Base-by-base conservation (phyloP, 1,139 yeast genomes). In the Casaregolazyma lundiana region DNA sequence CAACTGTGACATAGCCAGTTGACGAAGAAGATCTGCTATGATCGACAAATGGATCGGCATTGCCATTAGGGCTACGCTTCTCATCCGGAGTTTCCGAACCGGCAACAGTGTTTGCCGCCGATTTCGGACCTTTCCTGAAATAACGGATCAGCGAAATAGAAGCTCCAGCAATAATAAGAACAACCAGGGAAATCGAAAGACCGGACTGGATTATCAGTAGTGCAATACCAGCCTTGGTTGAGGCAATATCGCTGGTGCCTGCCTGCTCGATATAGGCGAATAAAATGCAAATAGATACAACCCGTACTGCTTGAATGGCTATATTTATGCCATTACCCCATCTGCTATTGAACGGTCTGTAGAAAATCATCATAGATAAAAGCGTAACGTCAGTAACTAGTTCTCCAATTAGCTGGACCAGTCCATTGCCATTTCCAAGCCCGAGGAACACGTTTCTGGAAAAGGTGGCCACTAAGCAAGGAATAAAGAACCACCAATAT, bases 301-400 rank as follows among this genome's bases (percentile, higher is more conserved):
- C 52, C 17, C 68, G 53, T 5, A 63, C 64, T 15, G 56, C 48
- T 17, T 62, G 62, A 35, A 64, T 63, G 24, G 62, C 47, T 18
- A 54, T 46, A 42, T 64, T 64, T 45, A 64, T 57, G 19, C 57
- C 53, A 43, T 63, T 64, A 20, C 63, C 67, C 59, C 60, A 57
- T 26, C 53, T 56, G 6, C 62, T 54, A 44, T 62, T 63, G 54
- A 62, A 64, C 16, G 68, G 67, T 42, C 54, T 49, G 9, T 48
- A 46, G 30, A 49, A 22, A 36, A 58, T 44, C 85, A 26, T 88
- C 71, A 49, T 90, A 81, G 61, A 81, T 96, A 41, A 77, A 75
- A 43, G 90, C 88, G 47, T 76, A 72, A 64, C 92, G 97, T 69
- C 94, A 97, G 66, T 92, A 97, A 1, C 98, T 97, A 66, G 30